A percentile compares a stretch with the other conserved stretches of the same genome.
Evolutionary conservation across 1,139 yeast species (phyloP).

Genomic region (Blastobotrys arbuscula): DNA sequence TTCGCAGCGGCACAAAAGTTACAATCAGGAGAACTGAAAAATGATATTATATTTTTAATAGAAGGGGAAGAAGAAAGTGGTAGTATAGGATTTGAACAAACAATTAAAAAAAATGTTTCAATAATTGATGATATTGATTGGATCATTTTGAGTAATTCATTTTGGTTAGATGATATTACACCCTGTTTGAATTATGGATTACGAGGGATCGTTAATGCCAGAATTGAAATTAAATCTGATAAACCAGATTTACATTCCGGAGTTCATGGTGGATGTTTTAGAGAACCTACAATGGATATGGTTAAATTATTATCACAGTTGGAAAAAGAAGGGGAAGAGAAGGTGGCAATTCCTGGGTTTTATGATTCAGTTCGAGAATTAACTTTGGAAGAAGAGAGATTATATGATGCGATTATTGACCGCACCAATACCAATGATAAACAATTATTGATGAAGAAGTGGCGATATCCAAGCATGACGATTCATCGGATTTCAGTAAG

Average conservation of each 20-base stretch:
- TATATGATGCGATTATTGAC: constrained; percentile 57
- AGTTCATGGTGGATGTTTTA: constrained; percentile 86
- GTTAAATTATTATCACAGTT: constrained; percentile 63
- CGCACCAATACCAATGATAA: constrained; percentile 39
- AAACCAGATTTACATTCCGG: constrained; percentile 93
- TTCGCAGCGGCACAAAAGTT: constrained; percentile 77
- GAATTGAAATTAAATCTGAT: constrained; percentile 63
- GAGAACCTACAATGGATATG: constrained; percentile 87
- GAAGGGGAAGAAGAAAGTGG: constrained; percentile 98
- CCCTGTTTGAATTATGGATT: constrained; percentile 94
- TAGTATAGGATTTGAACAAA: constrained; percentile 73
- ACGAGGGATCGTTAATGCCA: constrained; percentile 81
- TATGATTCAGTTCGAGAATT: constrained; percentile 59
- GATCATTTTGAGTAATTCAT: constrained; percentile 83
- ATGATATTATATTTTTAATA: constrained; percentile 75
- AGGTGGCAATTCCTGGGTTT: constrained; percentile 62
- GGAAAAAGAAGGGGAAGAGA: constrained; percentile 46
- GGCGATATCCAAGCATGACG: constrained; percentile 89
- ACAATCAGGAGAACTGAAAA: constrained; percentile 46
- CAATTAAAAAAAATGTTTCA: constrained; percentile 45
- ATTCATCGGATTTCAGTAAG: constrained; percentile 82
- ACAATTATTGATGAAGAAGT: constrained; percentile 65
- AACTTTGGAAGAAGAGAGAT: constrained; percentile 47
- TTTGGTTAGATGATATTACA: constrained; percentile 83
- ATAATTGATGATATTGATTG: constrained; percentile 74